Percentiles rank a stretch among this genome's conserved stretches.
These are phyloP conservation scores for Aspergillus leporis DNA, from an alignment of 495 filamentous ascomycete species.

Conservation along the genomic window DNA sequence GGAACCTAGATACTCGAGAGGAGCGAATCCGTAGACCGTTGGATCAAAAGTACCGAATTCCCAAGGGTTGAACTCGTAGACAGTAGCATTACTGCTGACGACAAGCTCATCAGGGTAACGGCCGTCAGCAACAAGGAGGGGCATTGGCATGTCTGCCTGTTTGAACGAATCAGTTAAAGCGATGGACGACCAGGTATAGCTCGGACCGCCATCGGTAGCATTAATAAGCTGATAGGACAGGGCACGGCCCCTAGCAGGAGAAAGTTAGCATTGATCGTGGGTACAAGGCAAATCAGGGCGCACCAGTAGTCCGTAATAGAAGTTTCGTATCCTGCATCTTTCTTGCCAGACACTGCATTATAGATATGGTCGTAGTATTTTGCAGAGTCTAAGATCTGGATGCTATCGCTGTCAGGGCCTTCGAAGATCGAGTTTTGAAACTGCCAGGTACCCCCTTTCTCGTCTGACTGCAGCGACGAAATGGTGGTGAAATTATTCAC, in stretches of 20 bases:
- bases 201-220: slow-evolving; percentile 70
- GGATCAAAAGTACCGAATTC: slow-evolving; percentile 87
- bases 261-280: slow-evolving; percentile 12
- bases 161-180: slow-evolving; percentile 65
- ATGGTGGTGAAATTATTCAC: slow-evolving; percentile 89
- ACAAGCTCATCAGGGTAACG: slow-evolving; percentile 64
- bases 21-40: slow-evolving; percentile 75
- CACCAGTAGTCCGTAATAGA: slow-evolving; percentile 89
- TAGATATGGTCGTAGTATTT: slow-evolving; percentile 69
- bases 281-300: slow-evolving; percentile 17
- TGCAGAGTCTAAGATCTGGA: slow-evolving; percentile 52
- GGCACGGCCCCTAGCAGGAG: slow-evolving; percentile 54
- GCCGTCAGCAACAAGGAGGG: slow-evolving; percentile 76
- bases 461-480: slow-evolving; percentile 48
- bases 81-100: slow-evolving; percentile 74
- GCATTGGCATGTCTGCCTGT: slow-evolving; percentile 75
- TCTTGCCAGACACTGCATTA: slow-evolving; percentile 64
- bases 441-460: slow-evolving; percentile 63
- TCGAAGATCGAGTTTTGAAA: slow-evolving; percentile 77
- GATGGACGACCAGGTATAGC: slow-evolving; percentile 88
- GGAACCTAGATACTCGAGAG: slow-evolving; percentile 74
- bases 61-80: slow-evolving; percentile 85
- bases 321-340: slow-evolving; percentile 68
- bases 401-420: slow-evolving; percentile 55
- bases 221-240: slow-evolving; percentile 85